Evolutionary conservation across 441 rosid genomes (phyloP).

Genomic region (Corymbia citriodora): DNA sequence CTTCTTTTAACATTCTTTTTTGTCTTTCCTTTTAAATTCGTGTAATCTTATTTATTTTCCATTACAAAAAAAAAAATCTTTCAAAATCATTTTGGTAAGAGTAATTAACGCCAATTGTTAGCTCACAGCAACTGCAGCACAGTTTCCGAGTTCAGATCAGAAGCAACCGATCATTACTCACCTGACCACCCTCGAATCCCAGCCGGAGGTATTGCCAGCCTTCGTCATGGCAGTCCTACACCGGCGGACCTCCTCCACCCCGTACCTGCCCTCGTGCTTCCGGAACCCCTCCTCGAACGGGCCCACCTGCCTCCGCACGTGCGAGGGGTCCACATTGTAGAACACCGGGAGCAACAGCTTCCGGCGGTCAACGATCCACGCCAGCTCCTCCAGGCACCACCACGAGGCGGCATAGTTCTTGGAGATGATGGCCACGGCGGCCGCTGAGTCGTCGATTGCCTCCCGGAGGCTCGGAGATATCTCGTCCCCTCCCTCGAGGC

Average conservation of each 20-base stretch:
- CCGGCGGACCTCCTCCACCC: neutral
- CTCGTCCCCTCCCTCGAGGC: slow-evolving; percentile 33
- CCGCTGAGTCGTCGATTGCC: slow-evolving; percentile 28
- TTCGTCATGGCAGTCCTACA: slow-evolving; percentile 38
- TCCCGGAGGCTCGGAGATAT: slow-evolving; percentile 16
- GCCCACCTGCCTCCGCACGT: slow-evolving; percentile 27
- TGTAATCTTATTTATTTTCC: no score
- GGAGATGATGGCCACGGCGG: slow-evolving; percentile 3
- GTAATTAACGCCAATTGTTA: no score
- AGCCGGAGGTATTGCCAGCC: slow-evolving; percentile 42
- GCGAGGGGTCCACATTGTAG: slow-evolving; percentile 16
- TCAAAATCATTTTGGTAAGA: no score
- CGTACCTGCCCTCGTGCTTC: neutral
- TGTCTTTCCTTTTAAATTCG: no score
- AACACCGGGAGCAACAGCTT: slow-evolving; percentile 27
- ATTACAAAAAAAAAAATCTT: no score
- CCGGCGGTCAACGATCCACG: slow-evolving; percentile 3
- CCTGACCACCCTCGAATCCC: neutral
- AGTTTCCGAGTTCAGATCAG: neutral
- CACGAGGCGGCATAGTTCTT: slow-evolving; percentile 14
- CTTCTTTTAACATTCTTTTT: no score
- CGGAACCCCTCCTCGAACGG: slow-evolving; percentile 9
- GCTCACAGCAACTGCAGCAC: neutral
- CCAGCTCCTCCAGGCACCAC: slow-evolving; percentile 19
- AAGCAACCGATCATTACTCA: neutral